Percentiles rank a stretch among this genome's conserved stretches.
Evolutionary conservation across 768 basidiomycete genomes (phyloP).

Genomic region (Albatrellus ellisii): DNA sequence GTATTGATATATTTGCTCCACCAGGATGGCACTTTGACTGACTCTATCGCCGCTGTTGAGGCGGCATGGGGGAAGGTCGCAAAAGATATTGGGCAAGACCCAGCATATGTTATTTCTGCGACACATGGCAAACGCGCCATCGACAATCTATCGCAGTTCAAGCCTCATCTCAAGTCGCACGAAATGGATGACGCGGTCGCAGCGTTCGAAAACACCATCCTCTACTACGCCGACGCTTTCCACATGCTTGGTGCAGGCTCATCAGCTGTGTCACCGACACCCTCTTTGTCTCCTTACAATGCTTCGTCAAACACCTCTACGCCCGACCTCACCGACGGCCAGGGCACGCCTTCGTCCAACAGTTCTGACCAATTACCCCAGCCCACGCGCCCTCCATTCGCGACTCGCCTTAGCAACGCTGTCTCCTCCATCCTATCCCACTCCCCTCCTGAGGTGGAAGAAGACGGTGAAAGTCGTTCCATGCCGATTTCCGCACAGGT

Average conservation of each 20-base stretch:
- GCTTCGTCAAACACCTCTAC: constrained; percentile 22
- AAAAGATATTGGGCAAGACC: constrained; percentile 53
- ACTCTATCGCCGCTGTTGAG: constrained; percentile 62
- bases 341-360: constrained; percentile 31
- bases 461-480: neutral
- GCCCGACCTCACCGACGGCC: constrained; percentile 27
- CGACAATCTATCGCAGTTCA: constrained; percentile 57
- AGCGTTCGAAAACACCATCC: constrained; percentile 52
- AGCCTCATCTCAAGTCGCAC: constrained; percentile 37
- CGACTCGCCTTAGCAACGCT: neutral
- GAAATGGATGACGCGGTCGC: constrained; percentile 46
- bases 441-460: neutral
- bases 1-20: constrained; percentile 4
- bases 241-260: constrained; percentile 29
- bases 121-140: constrained; percentile 73
- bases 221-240: constrained; percentile 54
- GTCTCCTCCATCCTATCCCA: neutral
- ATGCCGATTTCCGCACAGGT: neutral
- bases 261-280: constrained; percentile 14
- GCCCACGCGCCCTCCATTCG: neutral
- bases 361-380: constrained; percentile 20
- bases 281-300: constrained; percentile 16
- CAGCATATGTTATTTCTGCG: constrained; percentile 51
- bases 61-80: constrained; percentile 69
- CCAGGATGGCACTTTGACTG: constrained; percentile 63